Base-by-base conservation (phyloP, 78 protist genomes). In the Dictyostelium capitatum region DNA sequence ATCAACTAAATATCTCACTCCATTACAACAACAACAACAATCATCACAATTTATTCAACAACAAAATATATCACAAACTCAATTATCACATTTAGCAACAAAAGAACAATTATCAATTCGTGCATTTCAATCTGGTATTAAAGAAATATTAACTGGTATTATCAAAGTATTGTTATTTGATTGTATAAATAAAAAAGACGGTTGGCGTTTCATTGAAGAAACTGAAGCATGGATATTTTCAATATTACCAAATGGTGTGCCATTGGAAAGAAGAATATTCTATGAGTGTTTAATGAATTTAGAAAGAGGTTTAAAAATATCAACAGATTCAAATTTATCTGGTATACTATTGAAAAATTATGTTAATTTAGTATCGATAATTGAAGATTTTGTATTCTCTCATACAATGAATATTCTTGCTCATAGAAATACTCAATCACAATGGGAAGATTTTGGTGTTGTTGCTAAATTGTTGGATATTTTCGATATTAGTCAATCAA, bases 191-290 rank as follows among this genome's bases (percentile, higher is more conserved):
- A 79, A 81, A 46, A 75, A 69, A n/a, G 95, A 91, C 17, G 95
- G 95, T 23, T 91, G 95, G 95, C 64, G 56, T 30, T 30, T 28
- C 17, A 82, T 91, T 43, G 95, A 91, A n/a, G 95, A 91, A 28
- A 91, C 95, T 20, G 80, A 82, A 32, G 90, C 95, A 48, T 91
- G 93, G 84, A 77, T 87, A 48, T 87, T 50, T 37, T 30, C 78
- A 5, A 15, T 87, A 9, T 50, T 87, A 25, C 84, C 83, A 6
- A 87, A 77, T 65, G 84, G 93, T 17, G 30, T 59, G 5, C 93
- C 93, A 12, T 53, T 87, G 0, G 93, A 87, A 25, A 14, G 93
- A 47, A 74, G 93, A 65, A 87, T 87, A 28, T 87, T 87, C 53
- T 87, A 77, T 77, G 93, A 87, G 32, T 77, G 85, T 77, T 25